A percentile compares a stretch with the other conserved stretches of the same genome.
These are phyloP conservation scores for Lojkania enalia DNA, from an alignment of 2,329 filamentous ascomycete genomes.

Conservation along the genomic window DNA sequence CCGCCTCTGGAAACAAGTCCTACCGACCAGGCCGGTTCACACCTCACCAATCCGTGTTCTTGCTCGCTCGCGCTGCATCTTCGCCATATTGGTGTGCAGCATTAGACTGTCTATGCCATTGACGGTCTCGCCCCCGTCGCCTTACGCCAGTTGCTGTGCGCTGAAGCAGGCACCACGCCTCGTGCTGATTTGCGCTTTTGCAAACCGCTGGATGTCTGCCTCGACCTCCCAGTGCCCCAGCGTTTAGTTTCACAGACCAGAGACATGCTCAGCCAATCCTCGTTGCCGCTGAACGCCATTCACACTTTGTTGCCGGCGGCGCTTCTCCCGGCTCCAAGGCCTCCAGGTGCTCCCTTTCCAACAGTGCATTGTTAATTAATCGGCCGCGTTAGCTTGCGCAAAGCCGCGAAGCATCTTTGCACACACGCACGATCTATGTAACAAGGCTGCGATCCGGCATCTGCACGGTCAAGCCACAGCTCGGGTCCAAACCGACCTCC, in stretches of 20 bases:
- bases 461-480: conserved; percentile 28
- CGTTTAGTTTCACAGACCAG: conserved; percentile 6
- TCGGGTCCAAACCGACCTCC: conserved; percentile 17
- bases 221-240: conserved; percentile 1
- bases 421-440: conserved; percentile 14
- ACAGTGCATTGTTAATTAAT: conserved; percentile 5
- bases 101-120: conserved; percentile 11
- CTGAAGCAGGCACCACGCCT: conserved; percentile 14
- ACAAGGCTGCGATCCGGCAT: conserved; percentile 23
- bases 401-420: conserved; percentile 8
- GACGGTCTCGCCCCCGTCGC: conserved; percentile 12
- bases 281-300: neutral
- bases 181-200: neutral
- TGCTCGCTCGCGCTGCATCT: conserved; percentile 1
- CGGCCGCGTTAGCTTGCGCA: conserved; percentile 5
- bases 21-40: conserved; percentile 2
- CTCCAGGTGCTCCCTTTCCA: conserved; percentile 4
- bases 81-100: conserved; percentile 21
- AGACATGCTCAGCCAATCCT: neutral
- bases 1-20: conserved; percentile 6
- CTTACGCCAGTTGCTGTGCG: conserved; percentile 11
- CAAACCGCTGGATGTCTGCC: conserved; percentile 4
- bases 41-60: conserved; percentile 12
- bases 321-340: conserved; percentile 3
- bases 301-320: neutral